phyloP scores from a whole-genome alignment of 345 rosid genomes.

The Citrus cavaleriei region DNA sequence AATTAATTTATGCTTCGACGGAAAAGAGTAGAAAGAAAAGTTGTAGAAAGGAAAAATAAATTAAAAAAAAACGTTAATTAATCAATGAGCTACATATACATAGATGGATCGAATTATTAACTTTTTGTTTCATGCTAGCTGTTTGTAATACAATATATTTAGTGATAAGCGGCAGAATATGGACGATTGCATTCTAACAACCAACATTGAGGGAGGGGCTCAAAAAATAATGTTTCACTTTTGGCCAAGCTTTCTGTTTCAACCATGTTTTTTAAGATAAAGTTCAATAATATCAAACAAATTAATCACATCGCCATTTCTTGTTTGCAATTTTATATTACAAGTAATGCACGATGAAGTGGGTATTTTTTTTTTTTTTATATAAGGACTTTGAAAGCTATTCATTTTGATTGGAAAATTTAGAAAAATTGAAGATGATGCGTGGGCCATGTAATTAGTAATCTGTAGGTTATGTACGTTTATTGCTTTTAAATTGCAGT shows the following conservation, averaged over 20 bases:
- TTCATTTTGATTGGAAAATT: background rate
- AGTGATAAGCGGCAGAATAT: background rate
- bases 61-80: too few relatives aligned
- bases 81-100: background rate
- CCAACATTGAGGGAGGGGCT: background rate
- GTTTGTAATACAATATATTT: too few relatives aligned
- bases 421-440: background rate
- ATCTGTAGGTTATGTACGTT: too few relatives aligned
- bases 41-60: background rate
- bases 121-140: background rate
- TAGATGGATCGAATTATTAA: background rate
- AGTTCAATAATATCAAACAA: constrained; percentile 7
- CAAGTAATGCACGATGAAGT: background rate
- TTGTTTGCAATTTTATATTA: background rate
- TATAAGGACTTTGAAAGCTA: background rate
- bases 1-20: background rate
- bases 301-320: background rate
- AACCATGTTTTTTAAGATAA: background rate
- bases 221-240: background rate
- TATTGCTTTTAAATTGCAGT: too few relatives aligned
- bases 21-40: background rate
- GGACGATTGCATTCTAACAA: constrained; percentile 4
- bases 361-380: background rate
- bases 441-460: background rate
- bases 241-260: constrained; percentile 3